Evolutionary conservation across 257 asterid species (phyloP).

Genomic region (Mitragyna speciosa): DNA sequence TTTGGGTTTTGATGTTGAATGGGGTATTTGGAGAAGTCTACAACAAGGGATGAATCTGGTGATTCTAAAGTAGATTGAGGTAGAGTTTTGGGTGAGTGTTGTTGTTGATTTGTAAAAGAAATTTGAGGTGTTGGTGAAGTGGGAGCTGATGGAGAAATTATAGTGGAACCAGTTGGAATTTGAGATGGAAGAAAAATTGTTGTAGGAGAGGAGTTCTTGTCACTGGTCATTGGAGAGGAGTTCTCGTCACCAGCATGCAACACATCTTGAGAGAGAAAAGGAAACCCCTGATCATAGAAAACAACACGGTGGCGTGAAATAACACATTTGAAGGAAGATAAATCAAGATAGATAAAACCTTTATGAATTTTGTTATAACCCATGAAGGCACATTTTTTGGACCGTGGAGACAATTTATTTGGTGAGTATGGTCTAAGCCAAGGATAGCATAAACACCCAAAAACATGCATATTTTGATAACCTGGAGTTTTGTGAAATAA

Average conservation of each 20-base stretch:
- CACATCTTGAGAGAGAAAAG: not conserved
- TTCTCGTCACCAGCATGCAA: no score
- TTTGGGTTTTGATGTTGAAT: not conserved
- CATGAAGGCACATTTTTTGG: not conserved
- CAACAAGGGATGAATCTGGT: not conserved
- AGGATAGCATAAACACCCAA: not conserved
- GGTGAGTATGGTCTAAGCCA: not conserved
- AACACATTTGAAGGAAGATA: not conserved
- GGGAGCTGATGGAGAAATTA: no score
- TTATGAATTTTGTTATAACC: not conserved
- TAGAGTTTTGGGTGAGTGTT: no score
- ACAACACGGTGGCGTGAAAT: not conserved
- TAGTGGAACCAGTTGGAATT: no score
- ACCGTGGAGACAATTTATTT: not conserved
- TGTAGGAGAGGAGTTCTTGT: not conserved
- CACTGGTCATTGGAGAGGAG: not conserved
- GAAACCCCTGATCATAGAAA: not conserved
- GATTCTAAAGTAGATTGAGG: no score
- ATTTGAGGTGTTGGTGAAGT: no score
- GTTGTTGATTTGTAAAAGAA: no score
- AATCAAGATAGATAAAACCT: not conserved
- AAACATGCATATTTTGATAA: not conserved
- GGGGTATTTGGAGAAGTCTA: no score
- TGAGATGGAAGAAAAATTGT: not conserved
- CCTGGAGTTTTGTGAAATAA: not conserved